These are phyloP conservation scores for Pulveroboletus frians DNA, from an alignment of 768 basidiomycete genomes.

Conservation along the genomic window DNA sequence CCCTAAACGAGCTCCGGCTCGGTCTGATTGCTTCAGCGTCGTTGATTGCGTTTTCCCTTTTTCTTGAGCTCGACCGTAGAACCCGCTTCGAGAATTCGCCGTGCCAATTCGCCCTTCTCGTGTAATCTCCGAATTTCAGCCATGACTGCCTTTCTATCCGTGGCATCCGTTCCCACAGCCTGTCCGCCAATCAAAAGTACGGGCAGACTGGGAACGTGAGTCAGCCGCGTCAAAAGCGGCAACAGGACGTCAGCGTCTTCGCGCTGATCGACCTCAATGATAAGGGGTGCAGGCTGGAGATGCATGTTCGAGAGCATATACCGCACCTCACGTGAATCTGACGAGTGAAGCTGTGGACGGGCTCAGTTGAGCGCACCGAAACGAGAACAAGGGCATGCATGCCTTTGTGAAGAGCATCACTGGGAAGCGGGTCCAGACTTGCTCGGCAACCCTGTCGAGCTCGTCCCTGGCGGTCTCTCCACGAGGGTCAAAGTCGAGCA, in stretches of 20 bases:
- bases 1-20: slow-evolving; percentile 5
- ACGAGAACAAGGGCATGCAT: slow-evolving; percentile 11
- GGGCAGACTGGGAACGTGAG: slow-evolving; percentile 50
- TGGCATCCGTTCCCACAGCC: slow-evolving; percentile 37
- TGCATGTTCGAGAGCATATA: slow-evolving; percentile 48
- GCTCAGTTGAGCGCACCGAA: slow-evolving; percentile 7
- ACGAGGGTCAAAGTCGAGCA: slow-evolving; percentile 81
- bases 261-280: slow-evolving; percentile 70
- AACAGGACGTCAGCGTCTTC: slow-evolving; percentile 61
- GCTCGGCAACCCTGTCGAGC: slow-evolving; percentile 50
- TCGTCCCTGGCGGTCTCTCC: slow-evolving; percentile 56
- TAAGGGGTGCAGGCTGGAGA: slow-evolving; percentile 56
- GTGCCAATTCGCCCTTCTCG: slow-evolving; percentile 47
- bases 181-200: slow-evolving; percentile 66
- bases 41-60: slow-evolving; percentile 37
- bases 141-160: slow-evolving; percentile 26
- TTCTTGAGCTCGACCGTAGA: slow-evolving; percentile 53
- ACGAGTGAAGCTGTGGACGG: slow-evolving; percentile 50
- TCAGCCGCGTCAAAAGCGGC: slow-evolving; percentile 60
- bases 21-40: slow-evolving; percentile 1
- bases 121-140: slow-evolving; percentile 48
- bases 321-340: slow-evolving; percentile 63
- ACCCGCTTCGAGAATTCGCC: slow-evolving; percentile 50
- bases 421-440: slow-evolving; percentile 70
- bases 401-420: slow-evolving; percentile 75